phyloP scores from a whole-genome alignment of 208 protist species.

The Trypanosoma boissoni region DNA sequence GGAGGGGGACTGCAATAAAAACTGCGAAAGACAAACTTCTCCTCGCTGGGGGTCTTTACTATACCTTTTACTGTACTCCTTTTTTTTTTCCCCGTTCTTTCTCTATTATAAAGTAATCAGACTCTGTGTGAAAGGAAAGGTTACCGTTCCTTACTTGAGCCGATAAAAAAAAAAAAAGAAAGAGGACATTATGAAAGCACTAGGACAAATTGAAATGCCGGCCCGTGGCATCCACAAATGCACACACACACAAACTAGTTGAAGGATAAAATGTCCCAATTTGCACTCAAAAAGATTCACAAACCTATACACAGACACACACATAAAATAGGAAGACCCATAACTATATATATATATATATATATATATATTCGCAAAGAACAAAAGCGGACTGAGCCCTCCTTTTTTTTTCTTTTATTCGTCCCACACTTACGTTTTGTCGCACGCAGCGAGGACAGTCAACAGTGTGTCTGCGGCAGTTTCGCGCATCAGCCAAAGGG shows the following conservation, averaged over 20 bases:
- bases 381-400: background rate
- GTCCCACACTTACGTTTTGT: background rate
- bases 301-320: background rate
- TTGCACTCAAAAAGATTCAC: background rate
- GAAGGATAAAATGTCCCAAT: too few relatives aligned
- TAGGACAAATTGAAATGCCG: too few relatives aligned
- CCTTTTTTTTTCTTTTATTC: conserved; percentile 1
- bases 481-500: conserved; percentile 25
- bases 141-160: background rate
- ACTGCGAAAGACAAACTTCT: background rate
- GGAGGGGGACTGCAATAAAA: background rate
- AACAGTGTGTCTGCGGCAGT: conserved; percentile 14
- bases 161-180: background rate
- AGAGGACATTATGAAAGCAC: too few relatives aligned
- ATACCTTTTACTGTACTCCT: too few relatives aligned
- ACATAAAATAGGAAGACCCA: background rate
- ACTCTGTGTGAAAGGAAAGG: background rate
- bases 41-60: too few relatives aligned
- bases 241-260: background rate
- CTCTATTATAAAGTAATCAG: background rate
- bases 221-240: too few relatives aligned
- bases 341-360: too few relatives aligned
- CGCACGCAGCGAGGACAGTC: conserved; percentile 1
- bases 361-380: background rate
- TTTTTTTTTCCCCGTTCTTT: too few relatives aligned